Conservation (phyloP, 108 stramenopile genomes). For the Parietichytrium sp. region DNA sequence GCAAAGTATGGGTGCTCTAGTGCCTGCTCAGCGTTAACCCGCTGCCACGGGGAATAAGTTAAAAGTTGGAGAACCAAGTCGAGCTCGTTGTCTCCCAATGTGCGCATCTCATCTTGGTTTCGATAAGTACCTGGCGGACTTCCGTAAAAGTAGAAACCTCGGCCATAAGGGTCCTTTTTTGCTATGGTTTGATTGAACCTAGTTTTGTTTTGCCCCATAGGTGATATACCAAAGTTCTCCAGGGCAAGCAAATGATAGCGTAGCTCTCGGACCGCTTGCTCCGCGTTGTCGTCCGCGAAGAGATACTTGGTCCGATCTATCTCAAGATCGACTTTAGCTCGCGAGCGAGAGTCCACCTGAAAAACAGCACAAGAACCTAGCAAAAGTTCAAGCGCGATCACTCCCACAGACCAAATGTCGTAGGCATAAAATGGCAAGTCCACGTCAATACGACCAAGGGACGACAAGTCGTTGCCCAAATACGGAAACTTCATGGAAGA, state of each 20-base stretch:
- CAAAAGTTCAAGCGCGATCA: slow-evolving; percentile 8
- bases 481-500: slow-evolving; percentile 3
- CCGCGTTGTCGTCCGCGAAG: background rate
- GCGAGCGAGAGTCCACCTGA: background rate
- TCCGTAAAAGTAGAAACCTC: slow-evolving; percentile 15
- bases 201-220: background rate
- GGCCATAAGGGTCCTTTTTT: background rate
- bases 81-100: slow-evolving; percentile 9
- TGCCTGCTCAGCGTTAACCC: background rate
- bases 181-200: background rate
- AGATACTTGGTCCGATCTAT: background rate
- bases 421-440: background rate
- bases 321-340: background rate
- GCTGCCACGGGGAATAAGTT: background rate
- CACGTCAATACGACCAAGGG: background rate
- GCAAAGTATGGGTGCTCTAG: background rate
- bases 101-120: background rate
- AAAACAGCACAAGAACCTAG: slow-evolving; percentile 3
- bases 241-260: background rate
- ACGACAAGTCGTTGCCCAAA: background rate
- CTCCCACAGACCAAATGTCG: slow-evolving; percentile 30
- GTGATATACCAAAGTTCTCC: background rate
- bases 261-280: background rate
- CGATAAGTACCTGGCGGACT: background rate
- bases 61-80: background rate